These are phyloP conservation scores for Paramecium caudatum DNA, from an alignment of 73 alveolate species.

Conservation along the genomic window DNA sequence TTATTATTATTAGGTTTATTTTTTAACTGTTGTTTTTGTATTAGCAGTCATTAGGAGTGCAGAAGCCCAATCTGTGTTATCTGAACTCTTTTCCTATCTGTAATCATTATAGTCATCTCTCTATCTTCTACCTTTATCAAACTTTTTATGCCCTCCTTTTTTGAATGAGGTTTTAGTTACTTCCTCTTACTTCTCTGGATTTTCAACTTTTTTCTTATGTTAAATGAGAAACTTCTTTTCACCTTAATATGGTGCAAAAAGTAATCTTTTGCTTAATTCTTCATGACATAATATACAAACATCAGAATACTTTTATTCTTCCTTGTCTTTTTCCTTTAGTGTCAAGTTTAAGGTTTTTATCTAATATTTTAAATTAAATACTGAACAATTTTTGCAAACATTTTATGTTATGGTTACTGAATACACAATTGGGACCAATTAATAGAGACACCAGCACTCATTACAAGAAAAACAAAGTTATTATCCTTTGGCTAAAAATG, in stretches of 20 bases:
- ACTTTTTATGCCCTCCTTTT: conserved; percentile 6
- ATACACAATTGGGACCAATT: conserved; percentile 19
- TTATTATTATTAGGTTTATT: background rate
- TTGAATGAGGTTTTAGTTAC: background rate
- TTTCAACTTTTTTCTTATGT: background rate
- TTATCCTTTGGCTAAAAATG: conserved; percentile 55
- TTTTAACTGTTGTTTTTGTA: background rate
- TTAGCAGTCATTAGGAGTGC: background rate
- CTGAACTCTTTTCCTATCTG: background rate
- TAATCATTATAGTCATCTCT: background rate
- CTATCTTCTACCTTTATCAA: background rate
- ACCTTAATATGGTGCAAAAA: conserved; percentile 31
- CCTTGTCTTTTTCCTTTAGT: background rate
- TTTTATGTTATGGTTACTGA: background rate
- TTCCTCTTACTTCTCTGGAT: background rate
- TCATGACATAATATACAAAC: conserved; percentile 72
- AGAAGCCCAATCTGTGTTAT: conserved; percentile 12
- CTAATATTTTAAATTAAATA: background rate
- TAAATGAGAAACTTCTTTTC: conserved; percentile 11
- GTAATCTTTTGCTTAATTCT: conserved; percentile 47
- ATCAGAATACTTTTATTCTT: conserved; percentile 1
- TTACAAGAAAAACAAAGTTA: conserved; percentile 57
- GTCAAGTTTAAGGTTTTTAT: conserved; percentile 9
- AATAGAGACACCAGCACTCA: conserved; percentile 77
- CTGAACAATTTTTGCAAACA: conserved; percentile 9